A percentile compares a stretch with the other conserved stretches of the same genome.
Evolutionary conservation across 2,329 filamentous ascomycete genomes (phyloP).

Genomic region (Penicillium oxalicum): DNA sequence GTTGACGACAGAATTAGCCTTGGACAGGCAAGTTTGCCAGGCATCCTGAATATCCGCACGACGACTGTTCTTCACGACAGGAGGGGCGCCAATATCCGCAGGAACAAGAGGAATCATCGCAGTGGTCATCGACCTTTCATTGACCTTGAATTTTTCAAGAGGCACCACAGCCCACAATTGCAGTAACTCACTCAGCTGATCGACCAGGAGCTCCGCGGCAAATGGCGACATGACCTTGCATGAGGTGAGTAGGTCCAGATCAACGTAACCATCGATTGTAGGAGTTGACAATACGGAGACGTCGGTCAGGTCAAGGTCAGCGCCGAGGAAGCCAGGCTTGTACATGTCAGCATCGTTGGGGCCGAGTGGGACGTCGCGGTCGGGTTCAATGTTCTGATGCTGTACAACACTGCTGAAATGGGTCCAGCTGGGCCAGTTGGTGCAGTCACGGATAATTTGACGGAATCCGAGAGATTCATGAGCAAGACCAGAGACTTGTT

Average conservation of each 20-base stretch:
- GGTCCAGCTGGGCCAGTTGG: constrained; percentile 50
- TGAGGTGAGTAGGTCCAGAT: constrained; percentile 2
- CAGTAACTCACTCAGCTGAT: background rate
- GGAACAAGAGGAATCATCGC: background rate
- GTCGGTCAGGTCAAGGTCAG: constrained; percentile 2
- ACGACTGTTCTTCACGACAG: background rate
- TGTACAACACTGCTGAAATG: constrained; percentile 52
- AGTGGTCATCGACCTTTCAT: background rate
- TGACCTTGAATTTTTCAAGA: background rate
- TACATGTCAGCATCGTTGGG: background rate
- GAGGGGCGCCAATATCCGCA: background rate
- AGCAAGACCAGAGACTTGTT: constrained; percentile 45
- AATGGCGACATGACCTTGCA: background rate
- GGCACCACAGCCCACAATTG: constrained; percentile 1
- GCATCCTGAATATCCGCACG: constrained; percentile 1
- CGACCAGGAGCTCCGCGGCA: constrained; percentile 1
- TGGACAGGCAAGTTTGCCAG: background rate
- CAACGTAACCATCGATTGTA: background rate
- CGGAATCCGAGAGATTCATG: constrained; percentile 49
- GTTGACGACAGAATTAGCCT: background rate
- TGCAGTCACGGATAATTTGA: constrained; percentile 51
- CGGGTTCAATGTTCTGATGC: constrained; percentile 37
- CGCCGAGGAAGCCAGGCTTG: constrained; percentile 2
- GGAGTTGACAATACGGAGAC: constrained; percentile 2
- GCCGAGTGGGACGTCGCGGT: background rate